phyloP scores from a whole-genome alignment of 2,329 filamentous ascomycete genomes.

The Rutstroemia sp. region DNA sequence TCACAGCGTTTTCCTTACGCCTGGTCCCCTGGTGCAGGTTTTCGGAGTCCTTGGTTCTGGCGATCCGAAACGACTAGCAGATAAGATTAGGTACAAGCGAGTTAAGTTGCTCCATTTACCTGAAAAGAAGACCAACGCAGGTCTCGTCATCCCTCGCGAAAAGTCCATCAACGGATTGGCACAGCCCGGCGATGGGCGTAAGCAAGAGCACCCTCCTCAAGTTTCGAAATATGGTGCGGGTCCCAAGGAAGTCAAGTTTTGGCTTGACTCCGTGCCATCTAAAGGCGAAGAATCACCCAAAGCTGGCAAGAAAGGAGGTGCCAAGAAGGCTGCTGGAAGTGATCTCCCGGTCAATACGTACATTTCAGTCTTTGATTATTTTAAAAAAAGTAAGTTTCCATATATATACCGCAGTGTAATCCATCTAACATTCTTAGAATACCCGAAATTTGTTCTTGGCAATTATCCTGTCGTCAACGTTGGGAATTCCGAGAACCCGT shows the following conservation, averaged over 20 bases:
- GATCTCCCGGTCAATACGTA: slow-evolving; percentile 32
- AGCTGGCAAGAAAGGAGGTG: slow-evolving; percentile 15
- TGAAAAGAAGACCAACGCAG: slow-evolving; percentile 27
- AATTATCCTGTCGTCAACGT: slow-evolving; percentile 56
- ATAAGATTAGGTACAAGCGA: slow-evolving; percentile 33
- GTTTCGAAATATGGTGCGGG: slow-evolving; percentile 35
- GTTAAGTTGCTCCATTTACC: slow-evolving; percentile 34
- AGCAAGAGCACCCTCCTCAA: slow-evolving; percentile 31
- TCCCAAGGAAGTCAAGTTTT: slow-evolving; percentile 48
- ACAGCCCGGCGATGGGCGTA: slow-evolving; percentile 31
- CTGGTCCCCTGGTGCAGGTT: slow-evolving; percentile 33
- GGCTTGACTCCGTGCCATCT: slow-evolving; percentile 32
- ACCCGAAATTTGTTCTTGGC: slow-evolving; percentile 39
- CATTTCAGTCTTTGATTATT: slow-evolving; percentile 51
- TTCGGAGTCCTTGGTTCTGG: slow-evolving; percentile 29
- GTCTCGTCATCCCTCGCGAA: slow-evolving; percentile 29
- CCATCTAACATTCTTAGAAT: slow-evolving; percentile 37
- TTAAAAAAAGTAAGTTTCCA: slow-evolving; percentile 33
- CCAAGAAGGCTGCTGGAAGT: slow-evolving; percentile 25
- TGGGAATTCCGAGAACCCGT: slow-evolving; percentile 48
- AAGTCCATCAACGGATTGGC: slow-evolving; percentile 43
- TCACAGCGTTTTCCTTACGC: slow-evolving; percentile 49
- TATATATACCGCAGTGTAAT: background rate
- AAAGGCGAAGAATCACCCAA: background rate
- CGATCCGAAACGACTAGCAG: slow-evolving; percentile 15